A percentile compares a stretch with the other conserved stretches of the same genome.
Evolutionary conservation across 495 filamentous ascomycete species (phyloP).

Genomic region (Letharia columbiana): DNA sequence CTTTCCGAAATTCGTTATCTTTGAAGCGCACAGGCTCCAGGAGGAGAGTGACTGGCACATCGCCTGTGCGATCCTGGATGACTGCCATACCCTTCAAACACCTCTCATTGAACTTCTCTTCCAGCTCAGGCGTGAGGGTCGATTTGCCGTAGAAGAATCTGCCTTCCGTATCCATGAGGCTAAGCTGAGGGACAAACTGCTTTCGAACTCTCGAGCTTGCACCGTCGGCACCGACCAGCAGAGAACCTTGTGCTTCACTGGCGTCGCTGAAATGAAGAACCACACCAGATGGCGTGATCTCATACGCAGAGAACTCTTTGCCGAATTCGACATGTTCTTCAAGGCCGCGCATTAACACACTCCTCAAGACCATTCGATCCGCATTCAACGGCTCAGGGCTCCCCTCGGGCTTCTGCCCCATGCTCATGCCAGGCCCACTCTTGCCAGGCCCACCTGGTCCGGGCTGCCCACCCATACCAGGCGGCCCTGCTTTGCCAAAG

Average conservation of each 20-base stretch:
- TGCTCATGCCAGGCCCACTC: neutral
- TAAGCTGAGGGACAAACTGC: conserved; percentile 37
- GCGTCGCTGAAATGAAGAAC: conserved; percentile 36
- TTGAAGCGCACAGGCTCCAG: conserved; percentile 32
- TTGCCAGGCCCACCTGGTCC: neutral
- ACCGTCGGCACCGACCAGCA: conserved; percentile 43
- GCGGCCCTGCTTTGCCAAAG: neutral
- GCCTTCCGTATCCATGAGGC: conserved; percentile 36
- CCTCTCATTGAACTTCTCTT: conserved; percentile 23
- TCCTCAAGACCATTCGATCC: conserved; percentile 29
- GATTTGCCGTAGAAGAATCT: conserved; percentile 40
- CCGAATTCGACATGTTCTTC: conserved; percentile 37
- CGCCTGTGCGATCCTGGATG: conserved; percentile 21
- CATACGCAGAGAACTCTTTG: conserved; percentile 34
- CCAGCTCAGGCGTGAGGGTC: conserved; percentile 29
- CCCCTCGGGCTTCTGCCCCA: neutral
- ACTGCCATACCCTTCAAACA: conserved; percentile 29
- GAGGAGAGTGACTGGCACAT: conserved; percentile 30
- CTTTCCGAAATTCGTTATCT: conserved; percentile 2
- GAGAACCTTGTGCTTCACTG: conserved; percentile 28
- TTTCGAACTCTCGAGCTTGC: conserved; percentile 33
- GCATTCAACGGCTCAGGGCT: conserved; percentile 23
- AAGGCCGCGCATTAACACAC: conserved; percentile 28
- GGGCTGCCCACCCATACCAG: neutral
- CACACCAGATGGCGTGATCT: conserved; percentile 27